Conservation (phyloP, 495 filamentous ascomycete genomes). For the Tuber indicum region DNA sequence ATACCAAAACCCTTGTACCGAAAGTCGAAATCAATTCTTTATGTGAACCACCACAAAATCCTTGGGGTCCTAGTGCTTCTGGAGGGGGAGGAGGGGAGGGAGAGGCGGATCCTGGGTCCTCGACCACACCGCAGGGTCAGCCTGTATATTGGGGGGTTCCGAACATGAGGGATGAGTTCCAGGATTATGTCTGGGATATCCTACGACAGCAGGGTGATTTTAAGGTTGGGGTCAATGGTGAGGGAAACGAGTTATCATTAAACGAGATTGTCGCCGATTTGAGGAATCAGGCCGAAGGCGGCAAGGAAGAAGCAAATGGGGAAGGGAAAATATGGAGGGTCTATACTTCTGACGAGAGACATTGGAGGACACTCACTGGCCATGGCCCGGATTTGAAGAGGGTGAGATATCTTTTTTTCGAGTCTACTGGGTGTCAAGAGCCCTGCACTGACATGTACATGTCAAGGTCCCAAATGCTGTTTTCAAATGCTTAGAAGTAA, state of each 20-base stretch:
- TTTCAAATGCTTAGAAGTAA: slow-evolving; percentile 70
- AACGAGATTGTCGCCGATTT: slow-evolving; percentile 40
- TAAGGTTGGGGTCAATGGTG: slow-evolving; percentile 35
- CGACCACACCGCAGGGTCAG: background rate
- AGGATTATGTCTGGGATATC: slow-evolving; percentile 41
- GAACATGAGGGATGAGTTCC: slow-evolving; percentile 40
- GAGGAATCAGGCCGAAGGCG: slow-evolving; percentile 22
- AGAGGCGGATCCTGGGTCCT: background rate
- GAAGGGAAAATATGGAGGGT: slow-evolving; percentile 43
- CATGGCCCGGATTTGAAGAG: slow-evolving; percentile 68
- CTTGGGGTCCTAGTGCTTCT: background rate
- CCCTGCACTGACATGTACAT: slow-evolving; percentile 6
- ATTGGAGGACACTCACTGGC: slow-evolving; percentile 74
- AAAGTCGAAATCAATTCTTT: slow-evolving; percentile 21
- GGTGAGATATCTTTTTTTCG: slow-evolving; percentile 45
- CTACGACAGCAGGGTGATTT: slow-evolving; percentile 36
- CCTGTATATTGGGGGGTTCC: slow-evolving; percentile 35
- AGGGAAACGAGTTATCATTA: slow-evolving; percentile 31
- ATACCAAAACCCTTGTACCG: slow-evolving; percentile 33
- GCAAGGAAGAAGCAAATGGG: slow-evolving; percentile 25
- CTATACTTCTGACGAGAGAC: slow-evolving; percentile 56
- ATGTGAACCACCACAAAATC: background rate
- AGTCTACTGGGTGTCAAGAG: background rate
- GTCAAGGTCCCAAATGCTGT: slow-evolving; percentile 39
- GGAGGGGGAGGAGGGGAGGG: slow-evolving; percentile 3